Base-by-base conservation (phyloP, 768 basidiomycete genomes). In the Dentipellis sp. region DNA sequence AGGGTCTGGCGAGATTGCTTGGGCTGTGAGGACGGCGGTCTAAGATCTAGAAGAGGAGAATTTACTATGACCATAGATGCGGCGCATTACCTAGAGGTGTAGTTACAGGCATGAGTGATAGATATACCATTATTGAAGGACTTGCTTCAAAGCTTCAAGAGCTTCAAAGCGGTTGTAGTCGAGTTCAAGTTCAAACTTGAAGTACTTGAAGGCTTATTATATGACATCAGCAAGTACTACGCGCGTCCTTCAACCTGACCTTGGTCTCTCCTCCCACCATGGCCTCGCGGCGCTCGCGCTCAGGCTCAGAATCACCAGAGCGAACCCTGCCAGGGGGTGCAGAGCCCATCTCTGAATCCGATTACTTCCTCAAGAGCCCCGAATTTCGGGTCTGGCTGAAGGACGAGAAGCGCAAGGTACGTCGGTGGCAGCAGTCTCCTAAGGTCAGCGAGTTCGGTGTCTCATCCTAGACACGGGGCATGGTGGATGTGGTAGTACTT, bases 301-400 rank as follows among this genome's bases (percentile, higher is more conserved):
- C 40, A 17, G 16, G 40, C 12, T 42, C 12, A 14, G 16, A 42
- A 11, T 42, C 40, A 3, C 52, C 61, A 23, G 54, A 21, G 23
- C 35, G 22, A 1, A 64, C 72, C 10, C 74, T 89, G 14, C 88
- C 86, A 23, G 65, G 74, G 22, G 76, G 78, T 40, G 78, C 80
- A 29, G 69, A 75, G n/a, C 72, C 78, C 16, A 88, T 95, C 59
- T 82, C 79, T 0, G 87, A 91, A 63, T 79, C 86, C 0, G 93
- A 95, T 66, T 97, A 94, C 65, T 97, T 93, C 70, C 76, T 86
- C 64, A 94, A 91, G 71, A 88, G 82, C 53, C 80, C 83, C 55
- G 94, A 97, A 66, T 95, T 94, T 66, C 79, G 86, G 60, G 68
- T 81, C 22, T 97, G 94, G 92, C 73, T 97, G 56, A 90, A 86